Evolutionary conservation across 1,284 basidiomycete genomes (phyloP), one percentile per base, ranked within the genome.

Genomic region (Tremellales sp.): DNA sequence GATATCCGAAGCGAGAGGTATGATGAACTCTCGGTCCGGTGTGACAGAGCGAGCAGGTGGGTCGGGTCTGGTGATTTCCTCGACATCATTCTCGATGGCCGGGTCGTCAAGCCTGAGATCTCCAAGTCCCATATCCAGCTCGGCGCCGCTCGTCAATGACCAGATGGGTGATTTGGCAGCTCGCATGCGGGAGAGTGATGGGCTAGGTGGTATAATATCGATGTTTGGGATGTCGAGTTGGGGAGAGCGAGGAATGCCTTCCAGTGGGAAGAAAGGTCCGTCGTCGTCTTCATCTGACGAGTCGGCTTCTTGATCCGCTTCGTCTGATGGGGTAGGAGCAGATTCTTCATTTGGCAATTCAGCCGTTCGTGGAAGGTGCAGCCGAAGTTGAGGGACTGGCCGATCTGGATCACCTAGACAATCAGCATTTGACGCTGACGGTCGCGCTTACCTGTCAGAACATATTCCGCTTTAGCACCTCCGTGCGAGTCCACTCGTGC

Each of bases 1-100:
- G 26, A 82, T 79, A 64, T 96, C 90, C 27, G 89, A 84, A 17
- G 80, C 79, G 10, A 97, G 81, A 2, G 89, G 87, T 40, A 96
- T 86, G 51, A 91, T 78, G 17, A 91, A 72, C 64, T 90, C 86
- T 23, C 66, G 53, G 40, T 62, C 60, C 23, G 19, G 25, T 29
- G 29, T 31, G 10, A 15, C 8, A 8, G 29, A 8, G 29, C 29
- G 47, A 29, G n/a, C 25, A 4, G 27, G 27, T 17, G 13, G 45
- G 17, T n/a, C 35, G 35, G 15, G 40, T 40, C 15, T 29, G 19
- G 31, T 4, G 22, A 13, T 22, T 17, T 23, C 12, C 11, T 40
- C 15, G 22, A 4, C n/a, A 19, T 3, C 29, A 31, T 7, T 33
- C 25, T 23, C 6, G 39, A 39, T 22, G 8, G 56, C 58, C 0